Conservation (phyloP, 768 basidiomycete species). For the Amanita rimosa region DNA sequence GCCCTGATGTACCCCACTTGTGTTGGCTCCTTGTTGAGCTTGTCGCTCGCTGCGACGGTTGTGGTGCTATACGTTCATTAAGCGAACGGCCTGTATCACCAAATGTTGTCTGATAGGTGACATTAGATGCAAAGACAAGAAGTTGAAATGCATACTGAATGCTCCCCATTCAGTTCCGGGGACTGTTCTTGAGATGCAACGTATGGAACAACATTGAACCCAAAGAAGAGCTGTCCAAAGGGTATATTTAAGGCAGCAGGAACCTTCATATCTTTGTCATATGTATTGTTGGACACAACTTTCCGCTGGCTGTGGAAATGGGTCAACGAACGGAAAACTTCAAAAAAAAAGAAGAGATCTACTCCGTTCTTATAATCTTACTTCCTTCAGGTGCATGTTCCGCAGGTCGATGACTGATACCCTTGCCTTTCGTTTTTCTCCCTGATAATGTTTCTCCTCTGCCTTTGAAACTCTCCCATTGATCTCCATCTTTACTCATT, state of each 20-base stretch:
- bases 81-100: slow-evolving; percentile 59
- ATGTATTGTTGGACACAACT: slow-evolving; percentile 70
- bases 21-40: slow-evolving; percentile 29
- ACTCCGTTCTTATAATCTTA: slow-evolving; percentile 91
- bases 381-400: slow-evolving; percentile 72
- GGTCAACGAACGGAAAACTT: slow-evolving; percentile 4
- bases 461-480: slow-evolving; percentile 96
- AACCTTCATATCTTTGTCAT: slow-evolving; percentile 66
- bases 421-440: slow-evolving; percentile 91
- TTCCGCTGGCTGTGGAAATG: slow-evolving; percentile 52
- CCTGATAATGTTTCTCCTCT: slow-evolving; percentile 87
- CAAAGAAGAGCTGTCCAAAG: slow-evolving; percentile 93
- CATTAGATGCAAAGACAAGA: slow-evolving; percentile 1
- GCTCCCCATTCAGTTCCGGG: slow-evolving; percentile 20
- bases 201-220: slow-evolving; percentile 74
- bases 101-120: slow-evolving; percentile 39
- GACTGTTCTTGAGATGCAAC: slow-evolving; percentile 31
- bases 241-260: slow-evolving; percentile 88
- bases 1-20: slow-evolving; percentile 36
- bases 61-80: slow-evolving; percentile 33
- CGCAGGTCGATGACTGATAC: slow-evolving; percentile 71
- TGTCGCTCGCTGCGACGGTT: slow-evolving; percentile 16
- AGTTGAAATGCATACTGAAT: slow-evolving; percentile 11
- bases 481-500: slow-evolving; percentile 68
- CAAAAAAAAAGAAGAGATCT: slow-evolving; percentile 18